A percentile compares a stretch with the other conserved stretches of the same genome.
Evolutionary conservation across 2,329 filamentous ascomycete species (phyloP).

Genomic region (Daldinia sp.): DNA sequence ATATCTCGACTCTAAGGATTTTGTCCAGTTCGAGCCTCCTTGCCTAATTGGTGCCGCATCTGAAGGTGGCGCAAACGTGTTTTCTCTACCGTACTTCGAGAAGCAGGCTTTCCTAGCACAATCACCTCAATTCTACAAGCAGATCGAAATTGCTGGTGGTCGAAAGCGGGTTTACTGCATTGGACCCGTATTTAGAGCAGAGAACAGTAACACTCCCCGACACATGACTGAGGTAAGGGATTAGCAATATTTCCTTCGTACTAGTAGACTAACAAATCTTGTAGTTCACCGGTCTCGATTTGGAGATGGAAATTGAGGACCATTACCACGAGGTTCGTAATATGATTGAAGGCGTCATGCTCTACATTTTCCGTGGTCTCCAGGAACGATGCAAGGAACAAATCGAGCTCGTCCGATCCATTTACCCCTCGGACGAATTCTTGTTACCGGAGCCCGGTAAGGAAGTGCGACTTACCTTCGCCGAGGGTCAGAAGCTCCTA

Average conservation of each 20-base stretch:
- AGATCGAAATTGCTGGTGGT: constrained; percentile 84
- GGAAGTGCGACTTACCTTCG: constrained; percentile 81
- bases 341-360: constrained; percentile 78
- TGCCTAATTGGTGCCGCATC: constrained; percentile 90
- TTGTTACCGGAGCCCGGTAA: constrained; percentile 80
- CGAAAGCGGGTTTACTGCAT: constrained; percentile 83
- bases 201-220: constrained; percentile 84
- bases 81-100: constrained; percentile 90
- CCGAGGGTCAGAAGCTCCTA: constrained; percentile 81
- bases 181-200: constrained; percentile 86
- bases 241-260: neutral
- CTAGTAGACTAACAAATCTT: constrained; percentile 14
- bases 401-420: constrained; percentile 76
- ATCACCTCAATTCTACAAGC: constrained; percentile 88
- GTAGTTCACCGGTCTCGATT: constrained; percentile 85
- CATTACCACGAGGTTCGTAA: constrained; percentile 80
- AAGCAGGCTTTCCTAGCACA: constrained; percentile 84
- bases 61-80: constrained; percentile 93
- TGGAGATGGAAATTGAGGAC: constrained; percentile 89
- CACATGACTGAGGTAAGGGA: constrained; percentile 79
- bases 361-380: constrained; percentile 84
- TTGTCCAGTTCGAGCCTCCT: constrained; percentile 88
- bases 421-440: constrained; percentile 83
- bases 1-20: constrained; percentile 80
- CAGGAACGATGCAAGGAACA: constrained; percentile 75